These are phyloP conservation scores for Trichoderma sp. DNA, from an alignment of 2,329 filamentous ascomycete species.

Conservation along the genomic window DNA sequence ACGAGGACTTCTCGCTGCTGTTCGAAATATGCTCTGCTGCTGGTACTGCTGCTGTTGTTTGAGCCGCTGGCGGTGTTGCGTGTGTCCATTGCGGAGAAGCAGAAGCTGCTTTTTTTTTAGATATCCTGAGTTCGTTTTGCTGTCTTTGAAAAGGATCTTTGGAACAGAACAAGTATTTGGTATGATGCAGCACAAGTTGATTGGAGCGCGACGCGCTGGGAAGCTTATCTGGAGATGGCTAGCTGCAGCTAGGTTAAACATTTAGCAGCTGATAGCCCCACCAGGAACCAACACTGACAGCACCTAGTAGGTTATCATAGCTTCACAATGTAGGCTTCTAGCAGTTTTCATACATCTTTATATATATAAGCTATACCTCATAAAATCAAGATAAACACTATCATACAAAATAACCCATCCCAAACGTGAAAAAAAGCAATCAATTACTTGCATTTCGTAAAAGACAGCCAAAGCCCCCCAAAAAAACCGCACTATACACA, in stretches of 20 bases:
- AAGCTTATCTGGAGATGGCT: background rate
- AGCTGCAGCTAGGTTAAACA: background rate
- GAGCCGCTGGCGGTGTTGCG: conserved; percentile 46
- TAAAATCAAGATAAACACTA: background rate
- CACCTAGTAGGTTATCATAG: background rate
- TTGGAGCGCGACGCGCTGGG: background rate
- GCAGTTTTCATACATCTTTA: background rate
- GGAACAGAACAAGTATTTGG: no score
- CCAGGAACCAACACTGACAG: no score
- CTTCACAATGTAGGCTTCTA: background rate
- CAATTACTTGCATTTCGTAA: background rate
- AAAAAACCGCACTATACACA: background rate
- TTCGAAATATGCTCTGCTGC: conserved; percentile 68
- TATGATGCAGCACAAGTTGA: background rate
- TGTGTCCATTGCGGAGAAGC: conserved; percentile 34
- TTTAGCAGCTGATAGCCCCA: background rate
- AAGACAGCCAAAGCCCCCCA: background rate
- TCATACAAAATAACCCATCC: background rate
- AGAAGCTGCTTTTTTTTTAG: conserved; percentile 28
- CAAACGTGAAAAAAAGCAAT: background rate
- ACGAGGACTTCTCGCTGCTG: conserved; percentile 73
- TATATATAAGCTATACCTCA: background rate
- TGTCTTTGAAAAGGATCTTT: no score
- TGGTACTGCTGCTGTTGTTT: conserved; percentile 37
- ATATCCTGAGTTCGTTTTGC: no score